phyloP scores from a whole-genome alignment of 208 protist species.

The Strigomonas culicis region DNA sequence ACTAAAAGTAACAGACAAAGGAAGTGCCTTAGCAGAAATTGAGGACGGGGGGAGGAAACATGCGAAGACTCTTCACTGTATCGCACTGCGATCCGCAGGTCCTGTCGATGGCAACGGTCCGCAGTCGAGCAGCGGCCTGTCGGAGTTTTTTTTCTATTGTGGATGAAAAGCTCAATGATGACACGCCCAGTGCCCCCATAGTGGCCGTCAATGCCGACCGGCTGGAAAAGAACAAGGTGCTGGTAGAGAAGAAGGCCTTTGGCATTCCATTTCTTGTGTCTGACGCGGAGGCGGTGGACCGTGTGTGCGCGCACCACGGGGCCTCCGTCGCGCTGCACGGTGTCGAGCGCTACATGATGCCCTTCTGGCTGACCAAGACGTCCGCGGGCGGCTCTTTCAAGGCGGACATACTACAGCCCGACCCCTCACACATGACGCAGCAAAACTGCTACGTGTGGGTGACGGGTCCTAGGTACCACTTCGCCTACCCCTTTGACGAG shows the following conservation, averaged over 20 bases:
- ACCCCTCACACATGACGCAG: slow-evolving; percentile 72
- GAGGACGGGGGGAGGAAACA: too few relatives aligned
- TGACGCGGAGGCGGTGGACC: slow-evolving; percentile 71
- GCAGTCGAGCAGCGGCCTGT: too few relatives aligned
- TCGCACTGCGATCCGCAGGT: too few relatives aligned
- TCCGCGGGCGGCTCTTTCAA: slow-evolving; percentile 66
- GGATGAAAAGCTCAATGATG: too few relatives aligned
- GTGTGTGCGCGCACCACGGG: slow-evolving; percentile 73
- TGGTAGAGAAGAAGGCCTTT: slow-evolving; percentile 67
- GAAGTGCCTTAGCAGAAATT: too few relatives aligned
- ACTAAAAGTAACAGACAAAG: too few relatives aligned
- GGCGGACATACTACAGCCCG: slow-evolving; percentile 75
- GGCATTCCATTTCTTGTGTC: slow-evolving; percentile 82
- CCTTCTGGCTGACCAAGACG: slow-evolving; percentile 81
- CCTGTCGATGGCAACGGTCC: too few relatives aligned
- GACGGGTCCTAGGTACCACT: slow-evolving; percentile 79
- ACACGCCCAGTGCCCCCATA: slow-evolving; percentile 30
- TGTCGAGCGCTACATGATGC: slow-evolving; percentile 76
- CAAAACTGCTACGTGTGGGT: slow-evolving; percentile 80
- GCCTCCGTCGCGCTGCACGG: slow-evolving; percentile 58
- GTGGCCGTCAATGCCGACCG: slow-evolving; percentile 67
- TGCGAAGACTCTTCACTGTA: too few relatives aligned
- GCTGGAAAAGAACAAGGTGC: slow-evolving; percentile 50
- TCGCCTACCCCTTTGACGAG: slow-evolving; percentile 86
- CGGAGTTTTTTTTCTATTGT: too few relatives aligned